Evolutionary conservation across 441 rosid species (phyloP).

Genomic region (Erodium texanum): DNA sequence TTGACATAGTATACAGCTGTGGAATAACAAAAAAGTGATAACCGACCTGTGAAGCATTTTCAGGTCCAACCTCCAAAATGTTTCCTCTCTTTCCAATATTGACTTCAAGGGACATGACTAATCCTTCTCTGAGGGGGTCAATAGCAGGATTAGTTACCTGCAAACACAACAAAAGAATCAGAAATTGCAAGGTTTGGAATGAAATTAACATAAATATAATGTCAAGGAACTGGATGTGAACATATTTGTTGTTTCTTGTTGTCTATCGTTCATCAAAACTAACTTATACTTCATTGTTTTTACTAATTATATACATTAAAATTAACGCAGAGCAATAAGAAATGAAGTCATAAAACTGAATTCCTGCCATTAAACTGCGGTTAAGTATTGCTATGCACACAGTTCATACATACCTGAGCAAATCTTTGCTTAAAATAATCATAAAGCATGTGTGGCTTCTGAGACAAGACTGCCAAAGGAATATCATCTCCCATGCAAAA

Average conservation of each 20-base stretch:
- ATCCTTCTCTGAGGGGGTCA: constrained; percentile 95
- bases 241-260: neutral
- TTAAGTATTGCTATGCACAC: neutral
- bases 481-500: constrained; percentile 96
- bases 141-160: constrained; percentile 99
- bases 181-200: constrained; percentile 2
- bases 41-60: constrained; percentile 87
- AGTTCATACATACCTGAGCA: constrained; percentile 66
- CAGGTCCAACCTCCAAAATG: constrained; percentile 88
- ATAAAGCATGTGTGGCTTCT: constrained; percentile 80
- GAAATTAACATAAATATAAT: neutral
- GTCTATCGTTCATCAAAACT: neutral
- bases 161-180: constrained; percentile 13
- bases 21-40: constrained; percentile 11
- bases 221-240: neutral
- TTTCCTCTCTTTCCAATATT: constrained; percentile 92
- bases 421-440: constrained; percentile 99
- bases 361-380: neutral
- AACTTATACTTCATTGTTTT: neutral
- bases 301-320: neutral
- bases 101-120: constrained; percentile 98
- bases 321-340: neutral
- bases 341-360: neutral
- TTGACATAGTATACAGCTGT: neutral
- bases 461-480: constrained; percentile 81